These are phyloP conservation scores for Monosporascus sp. DNA, from an alignment of 2,329 filamentous ascomycete genomes.

Conservation along the genomic window DNA sequence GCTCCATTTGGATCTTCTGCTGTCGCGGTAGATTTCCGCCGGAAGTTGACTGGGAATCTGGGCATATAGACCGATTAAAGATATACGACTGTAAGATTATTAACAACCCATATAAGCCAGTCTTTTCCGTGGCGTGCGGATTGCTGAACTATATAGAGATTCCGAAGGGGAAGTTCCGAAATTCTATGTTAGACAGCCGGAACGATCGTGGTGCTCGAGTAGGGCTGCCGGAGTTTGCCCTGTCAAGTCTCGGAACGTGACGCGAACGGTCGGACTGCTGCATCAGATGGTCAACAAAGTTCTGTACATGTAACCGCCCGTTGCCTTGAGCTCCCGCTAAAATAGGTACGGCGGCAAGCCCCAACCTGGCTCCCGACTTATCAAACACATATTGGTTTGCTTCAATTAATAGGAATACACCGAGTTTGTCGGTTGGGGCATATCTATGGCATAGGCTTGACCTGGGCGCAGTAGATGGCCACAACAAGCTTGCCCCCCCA, in stretches of 20 bases:
- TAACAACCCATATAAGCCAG: slow-evolving; percentile 21
- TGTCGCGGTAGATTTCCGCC: slow-evolving; percentile 53
- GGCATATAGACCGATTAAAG: slow-evolving; percentile 46
- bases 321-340: not conserved
- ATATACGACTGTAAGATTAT: slow-evolving; percentile 12
- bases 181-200: not conserved
- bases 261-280: not conserved
- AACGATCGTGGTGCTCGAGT: not conserved
- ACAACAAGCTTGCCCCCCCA: no score
- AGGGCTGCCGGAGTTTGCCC: not conserved
- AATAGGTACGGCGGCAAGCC: not conserved
- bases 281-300: not conserved
- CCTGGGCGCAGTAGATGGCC: not conserved
- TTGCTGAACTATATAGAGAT: slow-evolving; percentile 5
- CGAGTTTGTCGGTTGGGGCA: no score
- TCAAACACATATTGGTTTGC: no score
- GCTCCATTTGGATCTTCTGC: slow-evolving; percentile 49
- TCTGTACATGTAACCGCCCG: not conserved
- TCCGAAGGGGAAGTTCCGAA: slow-evolving; percentile 2
- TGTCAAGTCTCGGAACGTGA: slow-evolving; percentile 1
- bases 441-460: no score
- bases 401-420: no score
- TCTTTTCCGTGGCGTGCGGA: slow-evolving; percentile 3
- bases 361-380: not conserved
- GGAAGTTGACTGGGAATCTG: slow-evolving; percentile 56